Base-by-base conservation (phyloP, 78 protist genomes). In the Chrysochromulina tobinii region DNA sequence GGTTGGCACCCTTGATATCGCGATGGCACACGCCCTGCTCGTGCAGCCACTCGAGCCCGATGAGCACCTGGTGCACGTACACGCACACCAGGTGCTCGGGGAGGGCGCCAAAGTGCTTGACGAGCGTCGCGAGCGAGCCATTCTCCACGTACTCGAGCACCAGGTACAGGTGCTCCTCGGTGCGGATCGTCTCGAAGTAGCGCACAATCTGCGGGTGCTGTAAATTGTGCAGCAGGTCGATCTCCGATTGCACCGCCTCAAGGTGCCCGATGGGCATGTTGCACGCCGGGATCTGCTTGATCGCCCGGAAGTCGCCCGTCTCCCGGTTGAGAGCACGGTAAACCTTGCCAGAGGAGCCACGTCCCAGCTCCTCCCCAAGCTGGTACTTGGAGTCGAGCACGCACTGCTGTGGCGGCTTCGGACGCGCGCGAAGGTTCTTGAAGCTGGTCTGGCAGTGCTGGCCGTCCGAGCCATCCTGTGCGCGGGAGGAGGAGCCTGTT, bases 141-240 rank as follows among this genome's bases (percentile, higher is more conserved):
- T 97, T 97, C 85, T 96, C 97, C 18, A 97, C 93, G 69, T 91
- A 96, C 95, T 98, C 99, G 21, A 97, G 87, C 4, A 97, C 59
- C 48, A 98, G 96, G 89, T 91, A 92, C 51, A 98, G 87, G 61
- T 51, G 55, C 17, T 93, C 96, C 57, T 83, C 90, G 50, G 92
- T 88, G 18, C 79, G 59, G 66, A 86, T 85, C 59, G 75, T 92
- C 51, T 90, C 95, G 38, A 87, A 57, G 81, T 96, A 97, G 69
- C 95, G 92, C 72, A 97, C 96, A 58, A 97, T 96, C 92, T 94
- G 93, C 14, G 95, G 84, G 81, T 97, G 98, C 66, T 93, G n/a
- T n/a, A 97, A 93, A 23, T 67, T 85, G 85, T 90, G 89, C 66
- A 97, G 83, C 61, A 97, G 91, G 69, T 96, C 96, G 58, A 97